These are phyloP conservation scores for Mucor velutinosus DNA, from an alignment of 371 early-diverging fungal genomes.

Conservation along the genomic window DNA sequence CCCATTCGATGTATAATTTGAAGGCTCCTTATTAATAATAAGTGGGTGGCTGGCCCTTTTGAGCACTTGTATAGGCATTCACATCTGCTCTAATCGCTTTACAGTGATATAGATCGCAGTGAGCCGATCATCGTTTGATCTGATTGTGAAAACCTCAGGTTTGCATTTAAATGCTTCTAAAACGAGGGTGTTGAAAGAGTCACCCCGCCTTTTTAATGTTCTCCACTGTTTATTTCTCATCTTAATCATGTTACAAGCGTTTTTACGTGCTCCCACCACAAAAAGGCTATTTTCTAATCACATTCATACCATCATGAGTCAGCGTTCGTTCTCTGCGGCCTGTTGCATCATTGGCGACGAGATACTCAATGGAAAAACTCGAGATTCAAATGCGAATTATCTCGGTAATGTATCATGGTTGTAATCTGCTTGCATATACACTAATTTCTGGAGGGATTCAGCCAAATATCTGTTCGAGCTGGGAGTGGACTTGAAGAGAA, in stretches of 20 bases:
- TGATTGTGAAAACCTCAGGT: neutral
- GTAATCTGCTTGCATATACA: neutral
- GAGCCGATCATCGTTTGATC: neutral
- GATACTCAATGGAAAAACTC: constrained; percentile 74
- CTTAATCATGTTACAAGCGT: neutral
- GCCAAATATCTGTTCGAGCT: constrained; percentile 62
- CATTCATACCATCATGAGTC: neutral
- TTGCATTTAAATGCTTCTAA: neutral
- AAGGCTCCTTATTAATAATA: neutral
- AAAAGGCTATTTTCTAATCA: neutral
- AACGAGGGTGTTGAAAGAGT: neutral
- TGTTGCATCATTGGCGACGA: constrained; percentile 68
- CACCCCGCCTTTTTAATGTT: neutral
- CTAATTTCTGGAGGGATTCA: constrained; percentile 1
- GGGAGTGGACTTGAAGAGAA: constrained; percentile 61
- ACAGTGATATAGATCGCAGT: neutral
- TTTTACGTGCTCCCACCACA: neutral
- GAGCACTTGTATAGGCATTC: neutral
- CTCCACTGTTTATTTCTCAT: neutral
- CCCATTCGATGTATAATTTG: neutral
- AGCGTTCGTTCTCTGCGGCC: constrained; percentile 34
- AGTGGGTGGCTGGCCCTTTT: no score
- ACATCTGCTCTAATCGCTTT: neutral
- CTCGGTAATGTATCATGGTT: constrained; percentile 38
- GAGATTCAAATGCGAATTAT: constrained; percentile 66